A percentile compares a stretch with the other conserved stretches of the same genome.
Evolutionary conservation across 2,329 filamentous ascomycete species (phyloP).

Genomic region (Coniochaeta prunicola): DNA sequence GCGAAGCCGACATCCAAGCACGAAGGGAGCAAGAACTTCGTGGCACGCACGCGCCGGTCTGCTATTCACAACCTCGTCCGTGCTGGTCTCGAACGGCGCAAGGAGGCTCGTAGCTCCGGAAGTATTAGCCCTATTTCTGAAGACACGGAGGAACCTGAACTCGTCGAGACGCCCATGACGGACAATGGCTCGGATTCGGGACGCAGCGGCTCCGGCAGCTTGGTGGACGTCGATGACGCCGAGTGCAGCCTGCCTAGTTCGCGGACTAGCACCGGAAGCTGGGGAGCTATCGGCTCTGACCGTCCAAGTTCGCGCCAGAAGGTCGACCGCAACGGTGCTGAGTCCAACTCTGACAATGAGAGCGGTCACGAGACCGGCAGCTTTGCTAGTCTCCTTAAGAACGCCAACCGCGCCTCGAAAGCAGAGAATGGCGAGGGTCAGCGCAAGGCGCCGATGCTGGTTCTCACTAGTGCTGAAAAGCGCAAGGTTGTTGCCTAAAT

Average conservation of each 20-base stretch:
- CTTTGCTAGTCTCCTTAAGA: conserved; percentile 61
- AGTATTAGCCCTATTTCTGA: conserved; percentile 90
- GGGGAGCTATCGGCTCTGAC: conserved; percentile 80
- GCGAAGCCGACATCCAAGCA: conserved; percentile 86
- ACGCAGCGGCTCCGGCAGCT: conserved; percentile 69
- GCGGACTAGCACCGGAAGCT: conserved; percentile 65
- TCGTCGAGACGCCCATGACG: conserved; percentile 55
- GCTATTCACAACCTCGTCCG: conserved; percentile 88
- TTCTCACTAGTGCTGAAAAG: conserved; percentile 85
- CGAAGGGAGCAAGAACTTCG: conserved; percentile 97
- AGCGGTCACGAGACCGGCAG: conserved; percentile 48
- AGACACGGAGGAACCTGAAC: conserved; percentile 46
- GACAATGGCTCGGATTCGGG: conserved; percentile 71
- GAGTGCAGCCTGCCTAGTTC: conserved; percentile 65
- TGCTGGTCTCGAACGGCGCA: conserved; percentile 80
- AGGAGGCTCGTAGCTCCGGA: conserved; percentile 64
- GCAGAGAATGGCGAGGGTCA: conserved; percentile 52
- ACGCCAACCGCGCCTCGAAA: conserved; percentile 46
- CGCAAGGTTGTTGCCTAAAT: conserved; percentile 55
- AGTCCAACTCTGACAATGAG: conserved; percentile 48
- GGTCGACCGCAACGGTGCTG: conserved; percentile 48
- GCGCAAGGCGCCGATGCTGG: conserved; percentile 79
- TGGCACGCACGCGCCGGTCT: conserved; percentile 81
- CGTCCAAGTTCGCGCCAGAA: conserved; percentile 67
- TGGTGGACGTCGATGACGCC: conserved; percentile 59